Percentiles rank a stretch among this genome's conserved stretches.
Evolutionary conservation across 1,284 basidiomycete genomes (phyloP).

Genomic region (Sphaerobolus stellatus): DNA sequence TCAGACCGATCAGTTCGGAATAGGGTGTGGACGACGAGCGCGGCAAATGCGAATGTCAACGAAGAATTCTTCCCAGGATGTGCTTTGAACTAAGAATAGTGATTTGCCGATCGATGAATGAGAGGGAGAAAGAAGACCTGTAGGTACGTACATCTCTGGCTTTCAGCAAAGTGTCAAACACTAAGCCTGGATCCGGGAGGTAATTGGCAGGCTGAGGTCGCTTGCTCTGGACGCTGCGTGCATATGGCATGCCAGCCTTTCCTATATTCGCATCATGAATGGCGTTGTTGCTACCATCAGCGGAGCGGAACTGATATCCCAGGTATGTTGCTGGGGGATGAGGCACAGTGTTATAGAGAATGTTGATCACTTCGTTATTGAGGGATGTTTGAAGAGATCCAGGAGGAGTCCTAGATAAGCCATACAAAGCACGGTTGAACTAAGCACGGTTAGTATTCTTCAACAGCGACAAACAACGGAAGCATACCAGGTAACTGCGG

Average conservation of each 20-base stretch:
- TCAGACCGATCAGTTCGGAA: conserved; percentile 63
- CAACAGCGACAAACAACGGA: background rate
- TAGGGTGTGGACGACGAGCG: conserved; percentile 72
- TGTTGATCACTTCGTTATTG: conserved; percentile 25
- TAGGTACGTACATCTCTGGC: conserved; percentile 46
- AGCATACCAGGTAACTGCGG: conserved; percentile 32
- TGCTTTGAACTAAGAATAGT: background rate
- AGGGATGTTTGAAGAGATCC: conserved; percentile 21
- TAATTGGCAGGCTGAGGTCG: conserved; percentile 41
- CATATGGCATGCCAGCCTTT: conserved; percentile 64
- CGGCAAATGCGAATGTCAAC: conserved; percentile 77
- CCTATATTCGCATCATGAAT: conserved; percentile 55
- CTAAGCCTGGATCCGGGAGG: conserved; percentile 65
- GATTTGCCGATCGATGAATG: conserved; percentile 26
- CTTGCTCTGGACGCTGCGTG: conserved; percentile 63
- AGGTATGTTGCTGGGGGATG: conserved; percentile 49
- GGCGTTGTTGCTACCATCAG: conserved; percentile 62
- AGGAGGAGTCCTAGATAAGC: conserved; percentile 33
- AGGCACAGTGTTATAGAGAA: conserved; percentile 47
- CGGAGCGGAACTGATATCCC: conserved; percentile 23
- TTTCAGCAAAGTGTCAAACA: conserved; percentile 73
- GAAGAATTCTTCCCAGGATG: conserved; percentile 49
- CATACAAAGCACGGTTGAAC: conserved; percentile 31
- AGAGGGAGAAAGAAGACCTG: conserved; percentile 42
- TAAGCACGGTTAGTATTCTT: conserved; percentile 13